Conservation (phyloP, 495 filamentous ascomycete genomes). For the Haplographium delicatum region DNA sequence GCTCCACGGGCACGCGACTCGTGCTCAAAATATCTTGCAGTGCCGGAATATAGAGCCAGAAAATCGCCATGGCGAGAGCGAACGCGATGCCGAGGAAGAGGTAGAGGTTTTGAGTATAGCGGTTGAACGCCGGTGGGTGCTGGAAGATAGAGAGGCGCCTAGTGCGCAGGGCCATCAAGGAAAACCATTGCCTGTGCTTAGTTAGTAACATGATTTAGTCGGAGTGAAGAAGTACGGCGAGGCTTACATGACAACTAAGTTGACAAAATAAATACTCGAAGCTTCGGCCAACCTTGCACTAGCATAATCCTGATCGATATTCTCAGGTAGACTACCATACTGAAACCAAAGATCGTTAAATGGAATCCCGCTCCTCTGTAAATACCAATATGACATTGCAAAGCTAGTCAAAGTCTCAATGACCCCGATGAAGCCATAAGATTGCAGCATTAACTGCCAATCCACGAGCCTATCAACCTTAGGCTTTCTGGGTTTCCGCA, state of each 20-base stretch:
- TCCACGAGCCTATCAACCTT: conserved; percentile 60
- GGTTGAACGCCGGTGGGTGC: conserved; percentile 55
- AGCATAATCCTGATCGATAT: conserved; percentile 42
- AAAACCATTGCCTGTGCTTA: conserved; percentile 54
- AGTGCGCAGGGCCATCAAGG: conserved; percentile 58
- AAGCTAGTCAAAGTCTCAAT: conserved; percentile 55
- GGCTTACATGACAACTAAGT: conserved; percentile 60
- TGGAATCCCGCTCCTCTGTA: conserved; percentile 50
- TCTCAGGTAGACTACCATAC: conserved; percentile 45
- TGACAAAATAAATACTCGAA: conserved; percentile 67
- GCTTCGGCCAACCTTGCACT: conserved; percentile 48
- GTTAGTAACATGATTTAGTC: background rate
- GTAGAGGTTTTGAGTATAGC: conserved; percentile 51
- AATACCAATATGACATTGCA: conserved; percentile 63
- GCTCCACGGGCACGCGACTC: conserved; percentile 51
- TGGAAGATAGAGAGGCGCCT: conserved; percentile 61
- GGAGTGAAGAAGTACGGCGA: conserved; percentile 1
- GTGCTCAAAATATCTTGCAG: conserved; percentile 52
- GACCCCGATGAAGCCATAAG: conserved; percentile 59
- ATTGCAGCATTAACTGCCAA: conserved; percentile 56
- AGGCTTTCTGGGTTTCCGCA: conserved; percentile 52
- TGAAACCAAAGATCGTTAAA: conserved; percentile 54
- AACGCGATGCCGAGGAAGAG: conserved; percentile 62
- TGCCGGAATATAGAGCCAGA: conserved; percentile 56
- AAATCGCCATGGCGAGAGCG: conserved; percentile 54